A percentile compares a stretch with the other conserved stretches of the same genome.
Evolutionary conservation across 129 eudicot genomes (phyloP).

Genomic region (Glebionis coronaria): DNA sequence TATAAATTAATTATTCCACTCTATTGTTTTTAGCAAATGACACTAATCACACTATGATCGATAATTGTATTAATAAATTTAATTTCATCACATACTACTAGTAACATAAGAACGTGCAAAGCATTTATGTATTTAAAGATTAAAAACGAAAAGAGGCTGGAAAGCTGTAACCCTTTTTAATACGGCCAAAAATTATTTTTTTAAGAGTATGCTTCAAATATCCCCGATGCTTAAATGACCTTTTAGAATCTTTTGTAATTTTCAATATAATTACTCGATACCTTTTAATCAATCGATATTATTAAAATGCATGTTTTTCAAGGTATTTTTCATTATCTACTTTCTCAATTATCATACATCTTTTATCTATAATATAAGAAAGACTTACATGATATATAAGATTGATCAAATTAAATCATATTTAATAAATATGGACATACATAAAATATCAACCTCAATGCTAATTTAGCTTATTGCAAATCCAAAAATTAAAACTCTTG

Average conservation of each 20-base stretch:
- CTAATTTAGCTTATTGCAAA: too few relatives aligned
- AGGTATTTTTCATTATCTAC: background rate
- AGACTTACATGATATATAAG: background rate
- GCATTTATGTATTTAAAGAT: constrained; percentile 5
- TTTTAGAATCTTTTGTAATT: constrained; percentile 6
- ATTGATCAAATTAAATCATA: too few relatives aligned
- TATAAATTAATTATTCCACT: constrained; percentile 15
- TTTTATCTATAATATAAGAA: background rate
- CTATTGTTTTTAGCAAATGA: background rate
- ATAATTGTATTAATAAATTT: constrained; percentile 8
- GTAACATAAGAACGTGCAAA: constrained; percentile 20
- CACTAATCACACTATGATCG: constrained; percentile 1
- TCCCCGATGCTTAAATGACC: background rate
- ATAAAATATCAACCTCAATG: too few relatives aligned
- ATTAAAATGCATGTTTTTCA: background rate
- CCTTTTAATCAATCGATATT: background rate
- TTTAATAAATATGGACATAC: background rate
- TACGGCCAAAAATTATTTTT: background rate
- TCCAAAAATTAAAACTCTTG: too few relatives aligned
- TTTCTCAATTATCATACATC: background rate
- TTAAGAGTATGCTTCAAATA: background rate
- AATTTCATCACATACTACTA: constrained; percentile 12
- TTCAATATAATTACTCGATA: background rate
- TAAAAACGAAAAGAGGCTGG: constrained; percentile 4
- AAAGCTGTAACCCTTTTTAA: constrained; percentile 22